These are phyloP conservation scores for Ganoderma lucidum DNA, from an alignment of 1,284 basidiomycete species.

Conservation along the genomic window DNA sequence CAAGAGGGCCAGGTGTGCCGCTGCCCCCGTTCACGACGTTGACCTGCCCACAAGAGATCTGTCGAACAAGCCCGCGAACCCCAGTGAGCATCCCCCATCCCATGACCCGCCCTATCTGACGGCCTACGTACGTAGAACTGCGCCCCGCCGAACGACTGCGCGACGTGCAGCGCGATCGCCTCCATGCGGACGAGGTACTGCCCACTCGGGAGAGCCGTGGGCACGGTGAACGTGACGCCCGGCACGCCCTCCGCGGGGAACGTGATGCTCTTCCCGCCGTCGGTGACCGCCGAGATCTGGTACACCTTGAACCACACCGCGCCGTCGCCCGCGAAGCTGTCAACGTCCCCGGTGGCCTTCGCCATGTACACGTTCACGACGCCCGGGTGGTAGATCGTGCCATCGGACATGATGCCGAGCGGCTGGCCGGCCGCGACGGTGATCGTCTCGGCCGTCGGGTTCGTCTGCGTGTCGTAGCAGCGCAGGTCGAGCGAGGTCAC, in stretches of 20 bases:
- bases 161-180: slow-evolving; percentile 41
- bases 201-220: slow-evolving; percentile 51
- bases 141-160: slow-evolving; percentile 37
- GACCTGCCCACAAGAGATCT: slow-evolving; percentile 41
- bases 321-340: slow-evolving; percentile 48
- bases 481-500: slow-evolving; percentile 53
- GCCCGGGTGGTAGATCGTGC: slow-evolving; percentile 45
- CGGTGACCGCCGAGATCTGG: slow-evolving; percentile 31
- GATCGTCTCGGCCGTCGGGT: slow-evolving; percentile 45
- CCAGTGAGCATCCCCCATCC: background rate
- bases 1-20: slow-evolving; percentile 45
- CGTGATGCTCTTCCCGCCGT: slow-evolving; percentile 32
- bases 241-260: slow-evolving; percentile 38
- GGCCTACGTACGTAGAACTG: slow-evolving; percentile 38
- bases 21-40: slow-evolving; percentile 47
- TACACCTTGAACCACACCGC: slow-evolving; percentile 57
- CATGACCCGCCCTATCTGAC: background rate
- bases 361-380: slow-evolving; percentile 49
- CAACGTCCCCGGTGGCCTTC: slow-evolving; percentile 49
- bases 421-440: slow-evolving; percentile 38
- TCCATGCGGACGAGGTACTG: slow-evolving; percentile 59
- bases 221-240: slow-evolving; percentile 50
- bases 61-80: background rate
- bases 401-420: slow-evolving; percentile 35
- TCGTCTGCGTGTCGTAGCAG: slow-evolving; percentile 53